phyloP scores from a whole-genome alignment of 129 eudicot species.

The Erigeron canadensis region DNA sequence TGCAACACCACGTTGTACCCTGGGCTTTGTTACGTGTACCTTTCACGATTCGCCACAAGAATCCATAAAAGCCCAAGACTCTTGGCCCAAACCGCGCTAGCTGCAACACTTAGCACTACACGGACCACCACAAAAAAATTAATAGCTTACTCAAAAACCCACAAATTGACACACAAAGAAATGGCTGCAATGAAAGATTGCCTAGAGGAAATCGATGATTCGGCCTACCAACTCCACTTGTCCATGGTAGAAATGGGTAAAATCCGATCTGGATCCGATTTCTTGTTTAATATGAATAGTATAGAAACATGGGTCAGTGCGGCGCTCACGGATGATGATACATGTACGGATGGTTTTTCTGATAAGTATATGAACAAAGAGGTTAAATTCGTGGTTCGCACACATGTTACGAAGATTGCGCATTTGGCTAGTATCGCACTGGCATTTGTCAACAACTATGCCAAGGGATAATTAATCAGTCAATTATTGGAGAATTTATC shows the following conservation, averaged over 20 bases:
- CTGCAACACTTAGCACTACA: conserved; percentile 32
- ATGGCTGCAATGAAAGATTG: conserved; percentile 37
- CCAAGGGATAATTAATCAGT: conserved; percentile 21
- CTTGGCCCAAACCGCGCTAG: conserved; percentile 38
- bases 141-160: conserved; percentile 12
- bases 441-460: conserved; percentile 43
- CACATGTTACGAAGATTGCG: conserved; percentile 28
- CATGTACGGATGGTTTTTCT: conserved; percentile 44
- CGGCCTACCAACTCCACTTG: conserved; percentile 39
- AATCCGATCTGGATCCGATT: conserved; percentile 21
- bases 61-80: conserved; percentile 41
- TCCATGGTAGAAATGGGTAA: conserved; percentile 41
- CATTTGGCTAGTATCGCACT: conserved; percentile 52
- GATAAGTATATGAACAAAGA: conserved; percentile 29
- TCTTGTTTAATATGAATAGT: conserved; percentile 29
- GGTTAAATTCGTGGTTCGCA: conserved; percentile 32
- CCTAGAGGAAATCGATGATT: conserved; percentile 37
- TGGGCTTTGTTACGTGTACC: conserved; percentile 41
- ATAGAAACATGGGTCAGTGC: conserved; percentile 61
- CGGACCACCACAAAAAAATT: conserved; percentile 24
- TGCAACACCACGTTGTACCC: conserved; percentile 50
- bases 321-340: conserved; percentile 43
- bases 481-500: background rate
- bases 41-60: conserved; percentile 25
- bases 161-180: conserved; percentile 24